phyloP scores from a whole-genome alignment of 2,329 filamentous ascomycete species.

The Cadophora luteo-olivacea region DNA sequence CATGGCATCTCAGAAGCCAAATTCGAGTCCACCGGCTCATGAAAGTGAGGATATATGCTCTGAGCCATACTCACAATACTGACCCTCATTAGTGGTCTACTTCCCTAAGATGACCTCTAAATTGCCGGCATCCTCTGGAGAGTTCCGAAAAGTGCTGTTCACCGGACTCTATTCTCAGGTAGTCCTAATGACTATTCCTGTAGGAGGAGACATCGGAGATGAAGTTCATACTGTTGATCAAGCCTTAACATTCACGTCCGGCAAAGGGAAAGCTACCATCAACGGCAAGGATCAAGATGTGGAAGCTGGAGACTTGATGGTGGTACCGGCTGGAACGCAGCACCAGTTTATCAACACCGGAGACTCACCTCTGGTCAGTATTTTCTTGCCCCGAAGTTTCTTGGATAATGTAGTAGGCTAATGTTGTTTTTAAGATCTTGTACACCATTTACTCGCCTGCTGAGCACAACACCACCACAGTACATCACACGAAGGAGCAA shows the following conservation, averaged over 20 bases:
- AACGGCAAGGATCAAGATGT: slow-evolving; percentile 61
- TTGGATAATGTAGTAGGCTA: neutral
- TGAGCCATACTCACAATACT: neutral
- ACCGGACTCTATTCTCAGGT: slow-evolving; percentile 69
- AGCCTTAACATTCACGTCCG: slow-evolving; percentile 68
- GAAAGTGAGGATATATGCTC: slow-evolving; percentile 46
- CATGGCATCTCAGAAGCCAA: slow-evolving; percentile 35
- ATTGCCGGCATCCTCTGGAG: slow-evolving; percentile 59
- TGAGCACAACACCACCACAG: slow-evolving; percentile 64
- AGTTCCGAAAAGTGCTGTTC: slow-evolving; percentile 67
- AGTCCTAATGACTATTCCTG: slow-evolving; percentile 69
- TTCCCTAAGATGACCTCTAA: slow-evolving; percentile 62
- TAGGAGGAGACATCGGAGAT: slow-evolving; percentile 69
- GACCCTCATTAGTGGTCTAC: slow-evolving; percentile 53
- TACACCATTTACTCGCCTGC: slow-evolving; percentile 69
- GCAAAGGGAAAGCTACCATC: slow-evolving; percentile 62
- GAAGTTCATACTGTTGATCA: slow-evolving; percentile 72
- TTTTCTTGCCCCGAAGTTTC: neutral
- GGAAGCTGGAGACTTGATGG: slow-evolving; percentile 49
- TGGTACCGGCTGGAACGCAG: slow-evolving; percentile 69
- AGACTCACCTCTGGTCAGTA: slow-evolving; percentile 54
- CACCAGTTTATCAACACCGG: slow-evolving; percentile 71
- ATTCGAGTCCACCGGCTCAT: slow-evolving; percentile 50
- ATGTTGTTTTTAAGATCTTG: slow-evolving; percentile 49
- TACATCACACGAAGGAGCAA: slow-evolving; percentile 68